Evolutionary conservation across 768 basidiomycete genomes (phyloP).

Genomic region (Leccinum disarticulatum): DNA sequence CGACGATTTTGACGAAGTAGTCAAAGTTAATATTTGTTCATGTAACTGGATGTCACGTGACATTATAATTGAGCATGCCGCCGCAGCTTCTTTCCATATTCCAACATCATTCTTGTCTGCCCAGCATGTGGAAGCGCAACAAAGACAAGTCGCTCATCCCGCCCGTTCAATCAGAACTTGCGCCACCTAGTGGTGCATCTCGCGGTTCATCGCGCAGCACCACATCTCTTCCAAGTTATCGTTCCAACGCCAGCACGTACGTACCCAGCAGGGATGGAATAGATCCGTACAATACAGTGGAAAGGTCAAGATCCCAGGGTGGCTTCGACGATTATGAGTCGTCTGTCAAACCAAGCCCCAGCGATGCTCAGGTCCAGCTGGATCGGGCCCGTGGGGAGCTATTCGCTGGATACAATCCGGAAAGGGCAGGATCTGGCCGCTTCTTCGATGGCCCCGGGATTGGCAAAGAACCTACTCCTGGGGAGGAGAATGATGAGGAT

Average conservation of each 20-base stretch:
- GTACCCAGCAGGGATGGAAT: conserved; percentile 64
- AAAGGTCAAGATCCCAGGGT: conserved; percentile 27
- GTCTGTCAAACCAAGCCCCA: conserved; percentile 5
- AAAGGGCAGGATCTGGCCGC: conserved; percentile 57
- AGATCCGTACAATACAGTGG: conserved; percentile 47
- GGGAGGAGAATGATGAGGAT: conserved; percentile 82
- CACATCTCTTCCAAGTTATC: conserved; percentile 43
- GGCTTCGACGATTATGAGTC: conserved; percentile 27
- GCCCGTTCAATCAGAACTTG: conserved; percentile 48
- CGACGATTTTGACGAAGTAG: conserved; percentile 29
- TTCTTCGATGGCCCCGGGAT: conserved; percentile 65
- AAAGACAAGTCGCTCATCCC: conserved; percentile 68
- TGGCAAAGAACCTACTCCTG: conserved; percentile 49
- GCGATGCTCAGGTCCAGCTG: conserved; percentile 43
- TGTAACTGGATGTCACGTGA: conserved; percentile 15
- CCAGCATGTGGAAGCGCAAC: conserved; percentile 53
- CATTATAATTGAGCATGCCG: neutral
- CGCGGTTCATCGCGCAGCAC: conserved; percentile 33
- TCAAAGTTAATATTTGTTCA: conserved; percentile 6
- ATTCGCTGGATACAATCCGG: conserved; percentile 71
- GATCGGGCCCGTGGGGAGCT: conserved; percentile 71
- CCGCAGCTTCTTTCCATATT: neutral
- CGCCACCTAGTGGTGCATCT: conserved; percentile 26
- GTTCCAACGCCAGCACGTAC: conserved; percentile 61
- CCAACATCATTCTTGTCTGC: neutral